Conservation (phyloP, 306 rosid species). For the Benincasa hispida region DNA sequence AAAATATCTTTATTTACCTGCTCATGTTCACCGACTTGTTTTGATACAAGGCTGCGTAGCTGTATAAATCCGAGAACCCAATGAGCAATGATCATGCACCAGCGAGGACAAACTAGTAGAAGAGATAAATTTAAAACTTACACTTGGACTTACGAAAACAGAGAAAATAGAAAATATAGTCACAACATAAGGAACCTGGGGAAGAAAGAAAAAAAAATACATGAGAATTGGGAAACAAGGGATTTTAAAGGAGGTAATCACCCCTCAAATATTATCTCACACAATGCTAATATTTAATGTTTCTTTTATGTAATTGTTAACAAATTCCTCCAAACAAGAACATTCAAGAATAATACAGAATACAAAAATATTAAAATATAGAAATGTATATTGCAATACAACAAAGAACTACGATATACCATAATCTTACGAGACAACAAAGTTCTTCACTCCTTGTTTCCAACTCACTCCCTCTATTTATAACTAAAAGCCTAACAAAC, state of each 20-base stretch:
- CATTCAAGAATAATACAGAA: too few relatives aligned
- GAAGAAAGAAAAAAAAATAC: constrained; percentile 4
- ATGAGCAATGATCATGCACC: not conserved
- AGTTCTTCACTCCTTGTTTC: too few relatives aligned
- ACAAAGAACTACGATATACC: too few relatives aligned
- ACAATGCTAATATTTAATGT: not conserved
- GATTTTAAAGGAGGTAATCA: not conserved
- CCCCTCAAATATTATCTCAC: not conserved
- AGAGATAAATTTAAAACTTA: constrained; percentile 21
- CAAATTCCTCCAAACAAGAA: too few relatives aligned
- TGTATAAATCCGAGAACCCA: constrained; percentile 12
- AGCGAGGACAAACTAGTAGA: not conserved
- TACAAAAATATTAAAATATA: too few relatives aligned
- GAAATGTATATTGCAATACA: too few relatives aligned
- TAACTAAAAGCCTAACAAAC: too few relatives aligned
- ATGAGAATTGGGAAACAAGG: not conserved
- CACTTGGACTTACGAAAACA: constrained; percentile 48
- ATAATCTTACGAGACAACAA: too few relatives aligned
- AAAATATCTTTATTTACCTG: constrained; percentile 33
- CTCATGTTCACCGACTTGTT: constrained; percentile 63
- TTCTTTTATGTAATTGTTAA: not conserved
- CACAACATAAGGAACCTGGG: constrained; percentile 80
- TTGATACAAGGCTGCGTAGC: constrained; percentile 81
- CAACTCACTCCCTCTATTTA: too few relatives aligned
- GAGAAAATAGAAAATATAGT: constrained; percentile 31